Evolutionary conservation across 176 grass and related monocot species (phyloP).

Genomic region (Zea mays): Zm-B73-REFERENCE-NAM-5.0 NC_050096.1:194118501-194119000

Average conservation of each 20-base stretch:
- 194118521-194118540: neutral
- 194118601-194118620: neutral
- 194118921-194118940: constrained; percentile 58
- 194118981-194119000: neutral
- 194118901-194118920: constrained; percentile 46
- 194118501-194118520: neutral
- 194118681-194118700: constrained; percentile 63
- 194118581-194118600: neutral
- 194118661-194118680: constrained; percentile 45
- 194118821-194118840: constrained; percentile 57
- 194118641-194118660: neutral
- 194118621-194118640: neutral
- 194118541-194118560: neutral
- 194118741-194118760: constrained; percentile 60
- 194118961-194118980: constrained; percentile 39
- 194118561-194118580: neutral
- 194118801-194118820: constrained; percentile 56
- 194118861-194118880: constrained; percentile 62
- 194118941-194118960: constrained; percentile 46
- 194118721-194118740: constrained; percentile 65
- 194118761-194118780: constrained; percentile 70
- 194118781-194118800: constrained; percentile 70
- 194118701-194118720: constrained; percentile 60
- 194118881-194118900: constrained; percentile 56
- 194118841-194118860: constrained; percentile 54